Evolutionary conservation across 768 basidiomycete genomes (phyloP).

Genomic region (Sarcodon sp.): DNA sequence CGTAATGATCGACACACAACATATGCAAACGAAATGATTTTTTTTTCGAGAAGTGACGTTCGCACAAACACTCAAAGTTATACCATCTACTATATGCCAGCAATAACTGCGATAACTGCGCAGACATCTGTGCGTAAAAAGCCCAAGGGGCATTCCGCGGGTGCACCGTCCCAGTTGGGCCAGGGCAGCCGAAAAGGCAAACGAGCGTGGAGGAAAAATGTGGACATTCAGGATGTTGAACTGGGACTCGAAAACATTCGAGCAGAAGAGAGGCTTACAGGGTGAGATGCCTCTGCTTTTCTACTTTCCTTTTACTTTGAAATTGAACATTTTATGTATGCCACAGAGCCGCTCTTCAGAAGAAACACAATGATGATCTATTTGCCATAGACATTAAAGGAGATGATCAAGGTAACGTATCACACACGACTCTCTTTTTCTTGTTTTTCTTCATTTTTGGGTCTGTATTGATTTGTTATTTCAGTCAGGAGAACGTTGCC

Average conservation of each 20-base stretch:
- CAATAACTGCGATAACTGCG: background rate
- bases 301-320: background rate
- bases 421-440: background rate
- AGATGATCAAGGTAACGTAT: conserved; percentile 50
- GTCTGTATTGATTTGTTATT: background rate
- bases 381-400: conserved; percentile 76
- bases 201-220: conserved; percentile 87
- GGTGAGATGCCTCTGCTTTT: conserved; percentile 33
- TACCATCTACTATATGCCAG: no score
- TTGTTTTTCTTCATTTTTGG: background rate
- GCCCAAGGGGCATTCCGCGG: conserved; percentile 13
- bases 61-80: no score
- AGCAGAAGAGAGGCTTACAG: conserved; percentile 69
- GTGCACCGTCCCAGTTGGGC: conserved; percentile 46
- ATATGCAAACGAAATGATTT: no score
- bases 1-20: no score
- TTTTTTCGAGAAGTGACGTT: no score
- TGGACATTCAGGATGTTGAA: conserved; percentile 75
- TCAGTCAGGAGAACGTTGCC: conserved; percentile 50
- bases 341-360: conserved; percentile 45
- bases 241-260: conserved; percentile 61
- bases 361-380: conserved; percentile 58
- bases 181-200: conserved; percentile 87
- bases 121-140: background rate
- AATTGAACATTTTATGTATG: background rate